These are phyloP conservation scores for Brassica juncea DNA, from an alignment of 345 rosid species.

Conservation along the genomic window DNA sequence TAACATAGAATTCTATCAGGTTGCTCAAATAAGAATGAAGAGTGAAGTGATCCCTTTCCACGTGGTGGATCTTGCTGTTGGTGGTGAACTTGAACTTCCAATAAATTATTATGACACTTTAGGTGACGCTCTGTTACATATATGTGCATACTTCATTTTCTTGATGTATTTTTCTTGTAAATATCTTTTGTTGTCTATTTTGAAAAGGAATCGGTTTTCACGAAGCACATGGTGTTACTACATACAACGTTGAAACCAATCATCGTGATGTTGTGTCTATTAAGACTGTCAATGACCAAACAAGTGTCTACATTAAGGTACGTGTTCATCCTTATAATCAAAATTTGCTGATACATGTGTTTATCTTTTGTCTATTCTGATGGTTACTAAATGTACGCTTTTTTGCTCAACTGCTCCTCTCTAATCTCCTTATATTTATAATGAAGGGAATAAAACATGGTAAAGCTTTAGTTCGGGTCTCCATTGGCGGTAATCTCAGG, in stretches of 20 bases:
- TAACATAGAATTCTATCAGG: conserved; percentile 50
- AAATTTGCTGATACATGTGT: background rate
- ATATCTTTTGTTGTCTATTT: conserved; percentile 25
- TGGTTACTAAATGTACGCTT: conserved; percentile 20
- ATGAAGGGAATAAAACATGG: conserved; percentile 71
- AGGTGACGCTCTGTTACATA: conserved; percentile 46
- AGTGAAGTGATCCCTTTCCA: conserved; percentile 49
- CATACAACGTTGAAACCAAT: conserved; percentile 64
- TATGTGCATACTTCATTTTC: conserved; percentile 18
- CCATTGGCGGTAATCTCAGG: conserved; percentile 46
- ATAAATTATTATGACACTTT: conserved; percentile 65
- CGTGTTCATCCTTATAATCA: conserved; percentile 27
- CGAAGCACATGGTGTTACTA: conserved; percentile 65
- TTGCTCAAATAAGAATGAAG: conserved; percentile 77
- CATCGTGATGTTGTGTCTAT: conserved; percentile 65
- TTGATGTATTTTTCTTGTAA: conserved; percentile 14
- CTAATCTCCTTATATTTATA: conserved; percentile 21
- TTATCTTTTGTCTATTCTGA: conserved; percentile 1
- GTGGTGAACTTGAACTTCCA: conserved; percentile 73
- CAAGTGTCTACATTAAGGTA: conserved; percentile 70
- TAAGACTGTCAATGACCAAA: conserved; percentile 41
- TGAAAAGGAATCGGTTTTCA: conserved; percentile 69
- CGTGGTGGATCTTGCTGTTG: conserved; percentile 67
- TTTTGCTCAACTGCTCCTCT: conserved; percentile 6
- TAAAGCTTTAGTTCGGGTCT: conserved; percentile 73